phyloP scores from a whole-genome alignment of 352 stramenopile species.

The Phytophthora kernoviae region DNA sequence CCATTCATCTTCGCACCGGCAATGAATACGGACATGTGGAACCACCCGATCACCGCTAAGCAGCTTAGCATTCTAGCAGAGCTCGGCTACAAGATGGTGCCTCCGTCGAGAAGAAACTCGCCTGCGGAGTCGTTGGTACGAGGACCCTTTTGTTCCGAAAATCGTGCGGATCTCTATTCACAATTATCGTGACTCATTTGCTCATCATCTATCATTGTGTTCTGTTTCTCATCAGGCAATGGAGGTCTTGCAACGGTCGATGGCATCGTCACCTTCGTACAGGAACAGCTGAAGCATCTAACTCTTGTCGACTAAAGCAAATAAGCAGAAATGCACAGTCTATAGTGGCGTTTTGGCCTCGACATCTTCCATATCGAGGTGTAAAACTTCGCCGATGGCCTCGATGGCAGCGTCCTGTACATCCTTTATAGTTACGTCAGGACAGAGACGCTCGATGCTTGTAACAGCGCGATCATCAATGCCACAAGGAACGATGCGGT shows the following conservation, averaged over 20 bases:
- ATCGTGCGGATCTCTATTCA: constrained; percentile 28
- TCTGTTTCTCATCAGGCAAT: constrained; percentile 41
- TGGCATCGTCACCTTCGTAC: constrained; percentile 48
- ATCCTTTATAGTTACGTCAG: constrained; percentile 51
- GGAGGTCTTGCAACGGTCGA: constrained; percentile 74
- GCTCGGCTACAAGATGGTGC: constrained; percentile 82
- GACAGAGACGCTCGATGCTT: constrained; percentile 69
- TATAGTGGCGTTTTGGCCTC: constrained; percentile 43
- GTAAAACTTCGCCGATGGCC: constrained; percentile 73
- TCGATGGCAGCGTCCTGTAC: constrained; percentile 75
- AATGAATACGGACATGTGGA: constrained; percentile 99
- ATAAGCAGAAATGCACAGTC: constrained; percentile 27
- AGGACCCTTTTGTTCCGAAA: background rate
- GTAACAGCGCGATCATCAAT: constrained; percentile 92
- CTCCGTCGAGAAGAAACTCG: constrained; percentile 93
- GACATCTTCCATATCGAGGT: constrained; percentile 60
- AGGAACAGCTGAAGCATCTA: constrained; percentile 28
- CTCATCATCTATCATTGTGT: constrained; percentile 4
- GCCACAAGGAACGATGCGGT: constrained; percentile 97
- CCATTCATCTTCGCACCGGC: constrained; percentile 93
- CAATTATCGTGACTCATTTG: constrained; percentile 6
- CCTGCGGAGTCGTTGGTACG: constrained; percentile 93
- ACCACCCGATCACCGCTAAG: constrained; percentile 91
- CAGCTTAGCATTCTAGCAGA: constrained; percentile 70
- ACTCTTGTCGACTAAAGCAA: constrained; percentile 21